These are phyloP conservation scores for Echria macrotheca DNA, from an alignment of 495 filamentous ascomycete genomes.

Conservation along the genomic window DNA sequence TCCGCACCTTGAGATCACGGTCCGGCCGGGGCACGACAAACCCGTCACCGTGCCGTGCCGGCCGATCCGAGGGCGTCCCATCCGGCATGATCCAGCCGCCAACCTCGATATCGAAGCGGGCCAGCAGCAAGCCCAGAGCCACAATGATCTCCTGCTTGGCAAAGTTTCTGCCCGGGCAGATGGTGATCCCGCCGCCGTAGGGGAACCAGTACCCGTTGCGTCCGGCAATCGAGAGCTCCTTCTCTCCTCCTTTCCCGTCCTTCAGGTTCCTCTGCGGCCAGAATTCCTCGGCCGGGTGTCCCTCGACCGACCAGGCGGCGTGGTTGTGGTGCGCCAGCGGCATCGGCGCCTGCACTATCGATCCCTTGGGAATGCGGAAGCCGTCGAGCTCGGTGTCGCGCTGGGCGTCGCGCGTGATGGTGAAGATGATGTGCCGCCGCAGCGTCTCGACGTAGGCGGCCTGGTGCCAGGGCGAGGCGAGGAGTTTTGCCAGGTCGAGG, in stretches of 20 bases:
- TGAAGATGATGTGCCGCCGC: not conserved
- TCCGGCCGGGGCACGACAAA: not conserved
- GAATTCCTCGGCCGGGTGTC: not conserved
- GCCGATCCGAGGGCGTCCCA: not conserved
- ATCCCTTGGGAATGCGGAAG: not conserved
- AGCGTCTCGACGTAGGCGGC: not conserved
- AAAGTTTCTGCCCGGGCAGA: not conserved
- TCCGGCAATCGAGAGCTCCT: too few relatives aligned
- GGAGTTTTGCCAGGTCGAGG: not conserved
- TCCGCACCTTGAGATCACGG: not conserved
- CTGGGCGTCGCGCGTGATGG: not conserved
- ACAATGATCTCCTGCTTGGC: constrained; percentile 1
- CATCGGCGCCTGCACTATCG: not conserved
- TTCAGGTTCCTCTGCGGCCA: not conserved
- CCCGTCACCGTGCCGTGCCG: not conserved
- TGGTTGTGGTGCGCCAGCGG: not conserved
- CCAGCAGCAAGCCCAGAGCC: not conserved
- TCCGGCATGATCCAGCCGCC: not conserved
- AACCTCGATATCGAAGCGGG: not conserved
- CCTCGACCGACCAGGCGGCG: not conserved
- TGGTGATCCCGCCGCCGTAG: not conserved
- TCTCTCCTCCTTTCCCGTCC: not conserved
- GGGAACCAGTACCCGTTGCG: not conserved
- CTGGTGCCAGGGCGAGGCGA: not conserved
- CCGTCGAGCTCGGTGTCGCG: not conserved